Base-by-base conservation (phyloP, 225 moss, liverwort and hornwort genomes). In the Pseudoscleropodium purum region DNA sequence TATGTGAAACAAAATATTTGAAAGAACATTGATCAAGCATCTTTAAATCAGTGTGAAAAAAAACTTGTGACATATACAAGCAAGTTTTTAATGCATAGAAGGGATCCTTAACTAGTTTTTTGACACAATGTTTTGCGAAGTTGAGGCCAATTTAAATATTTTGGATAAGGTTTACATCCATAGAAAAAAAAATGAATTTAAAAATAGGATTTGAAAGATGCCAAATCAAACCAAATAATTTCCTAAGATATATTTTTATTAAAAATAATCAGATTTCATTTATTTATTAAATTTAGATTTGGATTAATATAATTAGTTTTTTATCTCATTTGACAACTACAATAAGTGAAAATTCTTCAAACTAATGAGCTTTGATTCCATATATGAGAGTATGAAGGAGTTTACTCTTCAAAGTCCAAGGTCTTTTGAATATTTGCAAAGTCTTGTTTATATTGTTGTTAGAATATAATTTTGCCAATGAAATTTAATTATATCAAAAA, bases 91-190 rank as follows among this genome's bases (percentile, higher is more conserved):
- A 54, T 56, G 24, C 16, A n/a, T 57, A n/a, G 1, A 2, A 57
- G 6, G 10, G 17, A 17, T n/a, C 59, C 7, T 18, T 27, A 18
- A 18, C 5, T 3, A 11, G 1, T 39, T 59, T 10, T 37, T n/a
- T n/a, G 59, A 11, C 1, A 39, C 27, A 59, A 59, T n/a, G 4
- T 16, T 10, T 80, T 80, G 7, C 17, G 59, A 39, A 79, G 6
- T 79, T 54, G 24, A 39, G 11, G 0, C 27, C 10, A 59, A 79
- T 26, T 59, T 57, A n/a, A 25, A n/a, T n/a, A 56, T 56, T 56
- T 29, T 18, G 1, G 6, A 5, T 34, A 3, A 14, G 3, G 52
- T 6, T 0, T 4, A 78, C 6, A 52, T 78, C 15, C 3, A 30
- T 11, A 23, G 15, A 23, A 23, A 18, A 18, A 10, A 18, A 47